A percentile compares a stretch with the other conserved stretches of the same genome.
Evolutionary conservation across 2,329 filamentous ascomycete genomes (phyloP).

Genomic region (Colletotrichum sp.): DNA sequence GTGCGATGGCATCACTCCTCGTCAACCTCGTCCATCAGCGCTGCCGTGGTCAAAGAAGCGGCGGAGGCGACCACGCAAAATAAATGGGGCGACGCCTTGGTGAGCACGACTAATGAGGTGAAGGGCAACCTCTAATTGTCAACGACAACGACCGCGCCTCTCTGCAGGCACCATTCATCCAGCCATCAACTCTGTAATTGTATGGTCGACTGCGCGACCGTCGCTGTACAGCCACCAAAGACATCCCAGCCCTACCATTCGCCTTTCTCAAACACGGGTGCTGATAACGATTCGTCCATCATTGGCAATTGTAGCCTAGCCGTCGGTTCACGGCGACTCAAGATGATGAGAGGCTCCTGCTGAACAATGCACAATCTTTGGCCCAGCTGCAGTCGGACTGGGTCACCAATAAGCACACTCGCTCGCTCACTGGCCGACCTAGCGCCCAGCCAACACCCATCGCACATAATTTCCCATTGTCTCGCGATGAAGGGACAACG

Average conservation of each 20-base stretch:
- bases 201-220: not conserved
- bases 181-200: not conserved
- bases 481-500: not conserved
- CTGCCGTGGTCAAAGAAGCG: not conserved
- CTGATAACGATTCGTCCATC: not conserved
- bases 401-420: not conserved
- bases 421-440: not conserved
- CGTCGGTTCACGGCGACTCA: not conserved
- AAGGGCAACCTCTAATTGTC: not conserved
- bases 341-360: not conserved
- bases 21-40: not conserved
- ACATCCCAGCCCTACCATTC: not conserved
- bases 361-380: not conserved
- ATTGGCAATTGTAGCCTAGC: not conserved
- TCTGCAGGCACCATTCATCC: not conserved
- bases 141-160: not conserved
- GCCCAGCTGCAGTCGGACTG: not conserved
- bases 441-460: not conserved
- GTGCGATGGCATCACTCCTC: not conserved
- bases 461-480: not conserved
- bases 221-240: not conserved
- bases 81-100: not conserved
- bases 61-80: not conserved
- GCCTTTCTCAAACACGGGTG: not conserved
- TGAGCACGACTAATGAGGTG: not conserved